phyloP scores from a whole-genome alignment of 1,284 basidiomycete species.

The Quambalaria eucalypti region DNA sequence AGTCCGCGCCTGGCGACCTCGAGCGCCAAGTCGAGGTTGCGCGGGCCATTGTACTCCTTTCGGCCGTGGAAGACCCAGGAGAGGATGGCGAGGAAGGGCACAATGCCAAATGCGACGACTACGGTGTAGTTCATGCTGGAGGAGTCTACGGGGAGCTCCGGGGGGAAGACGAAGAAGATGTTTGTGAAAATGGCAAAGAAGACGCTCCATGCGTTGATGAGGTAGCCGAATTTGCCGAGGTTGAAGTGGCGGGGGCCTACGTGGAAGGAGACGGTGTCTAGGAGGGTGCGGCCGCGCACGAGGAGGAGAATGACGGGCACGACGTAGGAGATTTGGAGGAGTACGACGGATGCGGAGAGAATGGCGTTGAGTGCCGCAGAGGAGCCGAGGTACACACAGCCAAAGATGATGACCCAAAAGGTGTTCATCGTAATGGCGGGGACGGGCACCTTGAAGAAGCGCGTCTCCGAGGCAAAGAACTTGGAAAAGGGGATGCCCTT shows the following conservation, averaged over 20 bases:
- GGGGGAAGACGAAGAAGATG: conserved; percentile 53
- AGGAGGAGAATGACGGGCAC: conserved; percentile 49
- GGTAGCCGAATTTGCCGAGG: conserved; percentile 23
- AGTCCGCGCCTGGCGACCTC: background rate
- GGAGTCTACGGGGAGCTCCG: conserved; percentile 43
- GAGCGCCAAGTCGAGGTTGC: conserved; percentile 6
- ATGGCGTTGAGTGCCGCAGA: conserved; percentile 53
- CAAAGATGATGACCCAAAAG: conserved; percentile 45
- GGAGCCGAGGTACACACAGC: conserved; percentile 52
- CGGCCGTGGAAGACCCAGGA: conserved; percentile 23
- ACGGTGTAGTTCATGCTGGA: conserved; percentile 51
- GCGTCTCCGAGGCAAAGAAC: conserved; percentile 54
- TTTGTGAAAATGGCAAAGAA: conserved; percentile 49
- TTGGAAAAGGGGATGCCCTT: conserved; percentile 57
- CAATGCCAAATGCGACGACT: conserved; percentile 35
- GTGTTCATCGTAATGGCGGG: conserved; percentile 57
- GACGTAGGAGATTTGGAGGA: conserved; percentile 49
- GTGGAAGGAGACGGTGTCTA: conserved; percentile 32
- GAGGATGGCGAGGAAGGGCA: conserved; percentile 12
- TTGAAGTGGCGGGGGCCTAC: conserved; percentile 10
- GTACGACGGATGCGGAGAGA: conserved; percentile 49
- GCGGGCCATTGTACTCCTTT: conserved; percentile 24
- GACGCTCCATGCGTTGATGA: conserved; percentile 48
- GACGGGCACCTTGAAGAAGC: conserved; percentile 40
- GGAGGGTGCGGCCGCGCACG: conserved; percentile 47